Base-by-base conservation (phyloP, 108 stramenopile species). In the Mediolabrus comicus region DNA sequence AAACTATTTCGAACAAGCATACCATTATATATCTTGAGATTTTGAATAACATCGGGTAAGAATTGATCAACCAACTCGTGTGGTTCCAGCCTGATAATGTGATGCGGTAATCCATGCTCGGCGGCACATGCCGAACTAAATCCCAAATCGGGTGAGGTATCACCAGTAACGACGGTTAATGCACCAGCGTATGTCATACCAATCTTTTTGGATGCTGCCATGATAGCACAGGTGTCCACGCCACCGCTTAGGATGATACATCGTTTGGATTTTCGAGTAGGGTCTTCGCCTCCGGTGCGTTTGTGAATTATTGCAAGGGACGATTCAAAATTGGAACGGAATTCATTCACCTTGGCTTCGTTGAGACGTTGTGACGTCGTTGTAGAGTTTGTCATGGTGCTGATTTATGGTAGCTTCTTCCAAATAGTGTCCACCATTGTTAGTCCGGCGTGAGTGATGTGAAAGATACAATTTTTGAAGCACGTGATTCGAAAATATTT, bases 201-300 rank as follows among this genome's bases (percentile, higher is more conserved):
- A 38, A 66, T 46, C 10, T 31, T 33, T 4, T 55, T 36, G 17
- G 81, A 55, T 3, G 84, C 84, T 8, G 74, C 67, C 35, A 85
- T 29, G 16, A 85, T 80, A 31, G 85, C 85, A 46, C 75, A 77
- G 36, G 82, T 86, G 65, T 86, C 85, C n/a, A 86, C 85, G 2
- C 85, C 82, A 8, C 85, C 85, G 0, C 68, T 71, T 3, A 83
- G 65, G 62, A 83, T 79, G 6, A 77, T 32, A 62, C 69, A 77
- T 65, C 75, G 69, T 52, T 71, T 27, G 67, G 66, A 43, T 43
- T 43, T 43, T 3, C 5, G 2, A 7, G 39, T 10, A 30, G 53
- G 10, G 3, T 41, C 0, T 17, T 32, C 17, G 0, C 53, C 73
- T 9, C 53, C 53, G 27, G 75, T 65, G 36, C 68, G 75, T 3